Conservation (phyloP, 345 rosid genomes). For the Turnera subulata region DNA sequence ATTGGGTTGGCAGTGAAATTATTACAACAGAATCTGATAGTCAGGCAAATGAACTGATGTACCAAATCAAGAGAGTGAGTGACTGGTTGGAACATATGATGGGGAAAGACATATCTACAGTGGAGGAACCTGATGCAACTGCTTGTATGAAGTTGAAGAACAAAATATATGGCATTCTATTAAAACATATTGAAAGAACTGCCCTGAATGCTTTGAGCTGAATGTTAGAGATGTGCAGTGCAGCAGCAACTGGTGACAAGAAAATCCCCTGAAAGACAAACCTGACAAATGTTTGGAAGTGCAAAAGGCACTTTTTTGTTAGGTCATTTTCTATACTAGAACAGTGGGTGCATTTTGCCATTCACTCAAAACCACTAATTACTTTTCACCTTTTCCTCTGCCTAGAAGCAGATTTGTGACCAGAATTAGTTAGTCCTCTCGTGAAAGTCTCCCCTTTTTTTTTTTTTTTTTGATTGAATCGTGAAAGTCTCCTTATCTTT, state of each 20-base stretch:
- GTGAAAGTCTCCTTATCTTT: too few species aligned
- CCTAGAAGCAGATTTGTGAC: too few species aligned
- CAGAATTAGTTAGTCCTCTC: too few species aligned
- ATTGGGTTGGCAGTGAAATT: slow-evolving; percentile 31
- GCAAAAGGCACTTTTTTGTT: too few species aligned
- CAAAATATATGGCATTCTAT: slow-evolving; percentile 53
- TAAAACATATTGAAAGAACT: slow-evolving; percentile 70
- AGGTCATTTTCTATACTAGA: too few species aligned
- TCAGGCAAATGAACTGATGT: slow-evolving; percentile 46
- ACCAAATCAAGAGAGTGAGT: slow-evolving; percentile 51
- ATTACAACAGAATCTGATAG: slow-evolving; percentile 30
- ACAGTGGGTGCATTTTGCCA: too few species aligned
- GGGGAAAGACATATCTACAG: slow-evolving; percentile 10
- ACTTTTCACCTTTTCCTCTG: too few species aligned
- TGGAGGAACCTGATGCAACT: slow-evolving; percentile 36
- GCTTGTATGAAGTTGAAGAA: slow-evolving; percentile 49
- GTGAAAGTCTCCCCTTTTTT: too few species aligned
- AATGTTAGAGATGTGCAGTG: slow-evolving; percentile 2
- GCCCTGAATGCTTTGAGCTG: slow-evolving; percentile 23
- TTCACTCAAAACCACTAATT: too few species aligned
- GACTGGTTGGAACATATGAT: slow-evolving; percentile 57
- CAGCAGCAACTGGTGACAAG: background rate
- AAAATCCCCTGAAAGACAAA: too few species aligned
- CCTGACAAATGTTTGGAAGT: too few species aligned
- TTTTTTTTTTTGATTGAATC: too few species aligned